Evolutionary conservation across 78 protist genomes (phyloP).

Genomic region (Capsaspora owczarzaki): DNA sequence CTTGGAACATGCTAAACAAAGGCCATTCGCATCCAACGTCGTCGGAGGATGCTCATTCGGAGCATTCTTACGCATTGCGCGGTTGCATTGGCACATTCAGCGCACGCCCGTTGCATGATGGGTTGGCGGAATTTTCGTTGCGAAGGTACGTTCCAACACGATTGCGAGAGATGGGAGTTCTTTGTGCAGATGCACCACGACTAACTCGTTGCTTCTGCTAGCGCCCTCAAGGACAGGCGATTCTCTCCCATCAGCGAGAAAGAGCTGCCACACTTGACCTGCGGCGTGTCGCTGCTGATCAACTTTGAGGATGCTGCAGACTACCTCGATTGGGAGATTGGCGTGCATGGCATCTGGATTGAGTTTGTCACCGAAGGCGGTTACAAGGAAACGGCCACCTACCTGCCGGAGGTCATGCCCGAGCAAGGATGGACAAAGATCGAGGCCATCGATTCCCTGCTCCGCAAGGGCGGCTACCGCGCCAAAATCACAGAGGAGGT

Average conservation of each 20-base stretch:
- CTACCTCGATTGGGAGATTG: conserved; percentile 43
- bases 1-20: conserved; percentile 20
- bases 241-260: not conserved
- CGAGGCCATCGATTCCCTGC: conserved; percentile 27
- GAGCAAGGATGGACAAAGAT: conserved; percentile 48
- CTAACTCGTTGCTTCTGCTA: not conserved
- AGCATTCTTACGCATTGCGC: not conserved
- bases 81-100: conserved; percentile 47
- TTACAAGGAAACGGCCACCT: conserved; percentile 23
- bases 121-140: conserved; percentile 31
- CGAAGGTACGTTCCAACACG: not conserved
- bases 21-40: too few species aligned
- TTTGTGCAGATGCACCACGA: not conserved
- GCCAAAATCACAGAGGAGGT: not conserved
- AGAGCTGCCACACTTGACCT: conserved; percentile 22
- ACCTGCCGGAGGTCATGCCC: conserved; percentile 36
- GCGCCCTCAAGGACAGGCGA: conserved; percentile 34
- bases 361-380: conserved; percentile 11
- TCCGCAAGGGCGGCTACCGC: conserved; percentile 31
- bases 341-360: conserved; percentile 50
- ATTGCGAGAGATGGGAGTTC: not conserved
- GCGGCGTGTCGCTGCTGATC: conserved; percentile 36
- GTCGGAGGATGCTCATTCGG: too few species aligned
- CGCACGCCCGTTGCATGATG: conserved; percentile 18
- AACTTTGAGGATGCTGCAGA: conserved; percentile 31